Percentiles rank a stretch among this genome's conserved stretches.
phyloP scores from a whole-genome alignment of 148 eudicot species.

The Oxyria digyna region DNA sequence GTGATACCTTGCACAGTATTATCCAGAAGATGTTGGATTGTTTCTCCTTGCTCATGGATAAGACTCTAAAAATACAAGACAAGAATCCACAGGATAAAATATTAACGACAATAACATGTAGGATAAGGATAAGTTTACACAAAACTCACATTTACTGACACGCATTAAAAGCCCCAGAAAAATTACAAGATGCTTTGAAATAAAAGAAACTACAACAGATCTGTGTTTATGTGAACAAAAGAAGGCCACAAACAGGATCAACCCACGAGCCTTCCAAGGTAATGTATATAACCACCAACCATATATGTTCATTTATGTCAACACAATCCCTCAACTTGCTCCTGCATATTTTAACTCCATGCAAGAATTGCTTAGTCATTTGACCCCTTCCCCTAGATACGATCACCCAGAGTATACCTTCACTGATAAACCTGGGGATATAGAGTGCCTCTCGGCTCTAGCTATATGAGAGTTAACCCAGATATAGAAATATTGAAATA shows the following conservation, averaged over 20 bases:
- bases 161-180: not conserved
- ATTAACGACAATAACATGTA: not conserved
- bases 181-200: not conserved
- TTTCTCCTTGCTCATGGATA: constrained; percentile 31
- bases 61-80: constrained; percentile 25
- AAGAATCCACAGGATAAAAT: not conserved
- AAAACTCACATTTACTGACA: not conserved
- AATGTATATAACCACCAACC: not conserved
- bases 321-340: not conserved
- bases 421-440: not conserved
- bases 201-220: not conserved
- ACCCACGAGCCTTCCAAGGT: not conserved
- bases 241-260: not conserved
- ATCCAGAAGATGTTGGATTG: constrained; percentile 51
- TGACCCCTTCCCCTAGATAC: too few relatives aligned
- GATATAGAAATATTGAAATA: not conserved
- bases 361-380: not conserved
- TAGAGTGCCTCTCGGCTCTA: too few relatives aligned
- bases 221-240: not conserved
- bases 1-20: constrained; percentile 70
- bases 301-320: not conserved
- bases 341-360: not conserved
- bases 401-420: not conserved
- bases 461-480: not conserved
- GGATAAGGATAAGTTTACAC: not conserved